These are phyloP conservation scores for Leccinum subgranulosum DNA, from an alignment of 768 basidiomycete species.

Conservation along the genomic window DNA sequence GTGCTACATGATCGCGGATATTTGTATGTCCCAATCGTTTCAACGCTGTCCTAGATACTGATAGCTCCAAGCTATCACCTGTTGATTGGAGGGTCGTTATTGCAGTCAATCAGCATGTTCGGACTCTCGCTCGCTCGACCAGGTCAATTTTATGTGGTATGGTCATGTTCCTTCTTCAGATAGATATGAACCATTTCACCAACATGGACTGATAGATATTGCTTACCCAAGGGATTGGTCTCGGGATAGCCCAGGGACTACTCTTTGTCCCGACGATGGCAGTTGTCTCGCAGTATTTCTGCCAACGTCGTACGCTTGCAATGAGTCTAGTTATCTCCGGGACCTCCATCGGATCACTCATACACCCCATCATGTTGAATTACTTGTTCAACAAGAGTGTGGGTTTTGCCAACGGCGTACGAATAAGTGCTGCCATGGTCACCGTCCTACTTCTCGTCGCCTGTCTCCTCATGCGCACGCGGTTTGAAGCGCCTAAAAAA, in stretches of 20 bases:
- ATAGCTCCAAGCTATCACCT: constrained; percentile 36
- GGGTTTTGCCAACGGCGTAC: background rate
- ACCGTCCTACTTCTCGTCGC: constrained; percentile 34
- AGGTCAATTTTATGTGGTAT: constrained; percentile 38
- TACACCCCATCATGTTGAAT: constrained; percentile 27
- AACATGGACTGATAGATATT: constrained; percentile 36
- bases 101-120: background rate
- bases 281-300: constrained; percentile 29
- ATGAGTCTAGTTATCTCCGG: constrained; percentile 42
- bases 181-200: background rate
- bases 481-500: background rate
- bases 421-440: constrained; percentile 22
- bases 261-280: constrained; percentile 44
- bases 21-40: constrained; percentile 32
- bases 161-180: background rate
- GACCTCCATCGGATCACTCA: constrained; percentile 23
- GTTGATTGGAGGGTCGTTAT: constrained; percentile 41
- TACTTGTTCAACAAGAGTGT: constrained; percentile 8
- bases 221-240: constrained; percentile 44
- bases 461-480: background rate
- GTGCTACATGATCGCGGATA: constrained; percentile 50
- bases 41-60: background rate
- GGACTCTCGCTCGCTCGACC: background rate
- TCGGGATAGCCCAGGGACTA: constrained; percentile 45
- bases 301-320: constrained; percentile 35